Evolutionary conservation across 2,329 filamentous ascomycete genomes (phyloP), one percentile per base, ranked within the genome.

Genomic region (Zasmidium angulare): DNA sequence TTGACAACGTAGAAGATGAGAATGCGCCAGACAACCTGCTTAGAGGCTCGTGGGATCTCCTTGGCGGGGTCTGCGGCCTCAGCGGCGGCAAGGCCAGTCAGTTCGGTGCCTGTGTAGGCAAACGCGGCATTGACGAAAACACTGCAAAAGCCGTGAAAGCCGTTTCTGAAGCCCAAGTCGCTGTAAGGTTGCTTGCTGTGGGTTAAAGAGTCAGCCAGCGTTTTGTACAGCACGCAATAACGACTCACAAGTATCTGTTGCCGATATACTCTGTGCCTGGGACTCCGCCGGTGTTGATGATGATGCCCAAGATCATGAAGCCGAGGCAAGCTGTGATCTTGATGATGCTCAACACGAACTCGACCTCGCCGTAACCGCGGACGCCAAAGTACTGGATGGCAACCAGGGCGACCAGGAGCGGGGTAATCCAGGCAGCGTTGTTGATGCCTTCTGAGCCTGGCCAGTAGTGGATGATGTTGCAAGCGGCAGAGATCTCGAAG

Each of bases 221-320:
- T n/a, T 50, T 23, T n/a, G 23, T 19, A 43, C 23, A 40, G 22
- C 24, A 14, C 53, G 11, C 20, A 20, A 53, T 20, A 17, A 4
- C 19, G 22, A 24, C 59, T 53, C 56, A 62, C 66, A 63, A 69
- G 56, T 68, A 72, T 23, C 57, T 22, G 29, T 65, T 65, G n/a
- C 70, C 69, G 36, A 70, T 70, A 26, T 65, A 66, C 3, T 67
- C 68, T 29, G 74, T 70, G 40, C 43, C 65, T 1, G 76, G 73
- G 1, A 76, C 77, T 36, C 77, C 77, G 10, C 77, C 77, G 10
- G 68, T 59, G 26, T 77, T 71, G 48, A 79, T 68, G 19, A 77
- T 72, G 58, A 87, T 84, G 48, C 82, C 84, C 22, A 87, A 75
- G 63, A 89, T 81, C 69, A 89, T 88, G 70, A 89, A 88, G 3